Percentiles rank a stretch among this genome's conserved stretches.
These are phyloP conservation scores for Diplocarpon mali DNA, from an alignment of 2,329 filamentous ascomycete species.

Conservation along the genomic window DNA sequence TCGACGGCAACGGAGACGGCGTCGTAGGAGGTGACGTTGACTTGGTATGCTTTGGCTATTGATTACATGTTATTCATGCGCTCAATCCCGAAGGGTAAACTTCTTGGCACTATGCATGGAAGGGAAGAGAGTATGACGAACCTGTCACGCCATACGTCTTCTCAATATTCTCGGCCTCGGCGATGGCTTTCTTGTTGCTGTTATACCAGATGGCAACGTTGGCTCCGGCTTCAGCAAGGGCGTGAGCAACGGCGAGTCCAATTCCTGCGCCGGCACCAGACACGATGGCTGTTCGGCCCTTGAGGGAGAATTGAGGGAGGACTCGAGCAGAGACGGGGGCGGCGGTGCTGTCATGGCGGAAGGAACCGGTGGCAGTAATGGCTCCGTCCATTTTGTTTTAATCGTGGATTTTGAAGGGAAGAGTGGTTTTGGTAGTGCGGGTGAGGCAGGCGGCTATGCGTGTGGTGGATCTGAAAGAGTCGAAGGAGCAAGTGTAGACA, in stretches of 20 bases:
- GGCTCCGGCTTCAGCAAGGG: constrained; percentile 35
- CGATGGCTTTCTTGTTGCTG: constrained; percentile 52
- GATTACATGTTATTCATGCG: constrained; percentile 5
- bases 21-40: constrained; percentile 45
- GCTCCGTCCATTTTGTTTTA: constrained; percentile 12
- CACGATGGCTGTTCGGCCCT: constrained; percentile 44
- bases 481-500: too few species aligned
- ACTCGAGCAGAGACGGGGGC: constrained; percentile 37
- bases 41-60: constrained; percentile 50
- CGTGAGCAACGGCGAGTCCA: constrained; percentile 34
- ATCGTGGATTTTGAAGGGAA: neutral
- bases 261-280: constrained; percentile 35
- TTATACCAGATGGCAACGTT: constrained; percentile 44
- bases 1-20: constrained; percentile 32
- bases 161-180: constrained; percentile 51
- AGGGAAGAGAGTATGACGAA: constrained; percentile 29
- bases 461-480: too few species aligned
- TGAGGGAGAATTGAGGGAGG: constrained; percentile 49
- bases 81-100: constrained; percentile 2
- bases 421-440: neutral
- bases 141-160: constrained; percentile 57
- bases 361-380: constrained; percentile 32
- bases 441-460: neutral
- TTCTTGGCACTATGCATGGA: neutral
- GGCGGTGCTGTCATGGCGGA: constrained; percentile 45